phyloP scores from a whole-genome alignment of 1,284 basidiomycete species.

The Ustilago trichophora region DNA sequence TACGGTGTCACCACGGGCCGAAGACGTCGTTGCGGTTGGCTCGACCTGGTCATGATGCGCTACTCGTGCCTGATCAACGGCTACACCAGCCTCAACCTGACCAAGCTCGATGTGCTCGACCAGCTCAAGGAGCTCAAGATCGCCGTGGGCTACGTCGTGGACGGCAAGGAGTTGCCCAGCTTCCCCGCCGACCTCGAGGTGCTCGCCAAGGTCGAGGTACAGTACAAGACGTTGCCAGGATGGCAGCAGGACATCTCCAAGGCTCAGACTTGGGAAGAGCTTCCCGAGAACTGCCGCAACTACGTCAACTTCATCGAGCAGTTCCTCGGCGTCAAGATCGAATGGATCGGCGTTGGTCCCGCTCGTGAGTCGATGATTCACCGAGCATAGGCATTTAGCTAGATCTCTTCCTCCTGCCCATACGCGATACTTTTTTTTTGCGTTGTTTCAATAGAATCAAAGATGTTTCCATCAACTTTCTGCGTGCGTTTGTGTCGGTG shows the following conservation, averaged over 20 bases:
- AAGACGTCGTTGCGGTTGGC: constrained; percentile 92
- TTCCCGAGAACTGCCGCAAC: constrained; percentile 85
- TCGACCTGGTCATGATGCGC: constrained; percentile 92
- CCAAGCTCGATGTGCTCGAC: constrained; percentile 94
- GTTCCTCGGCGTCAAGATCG: constrained; percentile 80
- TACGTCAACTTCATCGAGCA: constrained; percentile 91
- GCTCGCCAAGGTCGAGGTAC: constrained; percentile 82
- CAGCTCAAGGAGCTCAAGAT: constrained; percentile 87
- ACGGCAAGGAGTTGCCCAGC: constrained; percentile 80
- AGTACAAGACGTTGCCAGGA: constrained; percentile 89
- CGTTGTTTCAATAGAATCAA: constrained; percentile 45
- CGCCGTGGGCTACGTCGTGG: constrained; percentile 80
- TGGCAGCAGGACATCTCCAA: constrained; percentile 86
- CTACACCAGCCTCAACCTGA: constrained; percentile 91
- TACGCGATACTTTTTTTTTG: constrained; percentile 12
- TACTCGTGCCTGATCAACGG: constrained; percentile 95
- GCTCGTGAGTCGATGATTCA: constrained; percentile 80
- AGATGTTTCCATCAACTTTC: too few relatives aligned
- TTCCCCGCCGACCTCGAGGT: constrained; percentile 95
- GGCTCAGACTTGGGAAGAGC: constrained; percentile 75
- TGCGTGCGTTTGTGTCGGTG: too few relatives aligned
- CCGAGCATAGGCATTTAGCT: constrained; percentile 42
- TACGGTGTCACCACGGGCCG: constrained; percentile 92
- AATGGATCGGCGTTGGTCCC: constrained; percentile 91
- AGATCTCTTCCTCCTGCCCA: too few relatives aligned